Base-by-base conservation (phyloP, 345 rosid genomes). In the Syzygium aromaticum region DNA sequence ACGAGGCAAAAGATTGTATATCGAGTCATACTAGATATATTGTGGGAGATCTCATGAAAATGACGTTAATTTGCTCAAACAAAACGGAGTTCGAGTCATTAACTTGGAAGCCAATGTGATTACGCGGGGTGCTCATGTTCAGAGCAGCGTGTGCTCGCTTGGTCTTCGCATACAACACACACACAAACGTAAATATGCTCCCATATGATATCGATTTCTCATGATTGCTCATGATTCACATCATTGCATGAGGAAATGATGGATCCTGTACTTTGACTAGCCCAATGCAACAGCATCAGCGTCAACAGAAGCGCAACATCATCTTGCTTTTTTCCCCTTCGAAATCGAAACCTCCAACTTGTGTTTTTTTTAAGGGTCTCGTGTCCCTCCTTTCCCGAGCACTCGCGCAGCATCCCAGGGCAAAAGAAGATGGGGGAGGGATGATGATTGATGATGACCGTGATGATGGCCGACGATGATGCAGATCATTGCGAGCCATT, bases 321-420 rank as follows among this genome's bases (percentile, higher is more conserved):
- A 23, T 23, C 12, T 57, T 57, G 63, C 63, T 11, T 57, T 57
- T 73, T 73, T 73, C 23, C 14, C 23, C 25, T 73, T 38, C 82
- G 82, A 19, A 73, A 73, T 38, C 23, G 82, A 49, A 38, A 73
- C 49, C 9, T 43, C 43, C 51, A 21, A 9, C 1, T 13, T 46
- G 64, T 22, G 19, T 28, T 64, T 84, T 40, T 54, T 51, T 61
- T 83, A 25, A 59, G 89, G 89, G 86, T 53, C 52, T 84, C 51
- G 46, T 89, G 93, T 89, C 94, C 77, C 88, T 54, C 53, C 40
- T 87, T 86, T 87, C 86, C 54, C 84, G 33, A 61, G 89, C 93
- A 92, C 82, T 19, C 52, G 56, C 51, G 54, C 78, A 89, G 92
- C 92, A 92, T 92, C 94, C 91, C 92, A 92, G 84, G 92, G 87